These are phyloP conservation scores for Fusarium citri DNA, from an alignment of 2,329 filamentous ascomycete species.

Conservation along the genomic window DNA sequence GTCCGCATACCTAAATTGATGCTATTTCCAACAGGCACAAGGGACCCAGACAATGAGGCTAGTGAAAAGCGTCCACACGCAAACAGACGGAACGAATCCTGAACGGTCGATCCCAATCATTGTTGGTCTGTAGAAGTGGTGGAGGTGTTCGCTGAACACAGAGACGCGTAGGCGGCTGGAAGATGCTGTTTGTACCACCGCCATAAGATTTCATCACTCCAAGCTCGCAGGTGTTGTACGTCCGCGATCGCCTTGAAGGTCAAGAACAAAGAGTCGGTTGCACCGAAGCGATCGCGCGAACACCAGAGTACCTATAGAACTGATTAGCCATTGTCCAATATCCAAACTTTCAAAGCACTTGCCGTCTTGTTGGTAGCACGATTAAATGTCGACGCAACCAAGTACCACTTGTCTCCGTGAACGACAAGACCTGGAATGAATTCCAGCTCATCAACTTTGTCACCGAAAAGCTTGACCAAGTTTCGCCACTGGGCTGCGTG, in stretches of 20 bases:
- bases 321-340: too few species aligned
- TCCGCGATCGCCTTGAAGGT: not conserved
- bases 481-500: too few species aligned
- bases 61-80: not conserved
- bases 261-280: accelerated
- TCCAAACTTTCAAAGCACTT: too few species aligned
- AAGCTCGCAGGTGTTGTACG: not conserved
- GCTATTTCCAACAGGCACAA: not conserved
- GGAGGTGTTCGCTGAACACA: accelerated
- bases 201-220: not conserved
- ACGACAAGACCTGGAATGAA: too few species aligned
- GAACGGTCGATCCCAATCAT: not conserved
- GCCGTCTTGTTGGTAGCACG: too few species aligned
- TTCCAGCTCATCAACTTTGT: too few species aligned
- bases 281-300: accelerated
- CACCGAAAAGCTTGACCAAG: too few species aligned
- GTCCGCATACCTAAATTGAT: not conserved
- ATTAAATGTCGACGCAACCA: too few species aligned
- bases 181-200: not conserved
- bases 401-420: too few species aligned
- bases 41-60: too few species aligned
- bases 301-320: accelerated
- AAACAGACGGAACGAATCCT: not conserved
- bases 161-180: not conserved
- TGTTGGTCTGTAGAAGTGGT: accelerated